Conservation (phyloP, 345 rosid genomes). For the Cardamine occulta region DNA sequence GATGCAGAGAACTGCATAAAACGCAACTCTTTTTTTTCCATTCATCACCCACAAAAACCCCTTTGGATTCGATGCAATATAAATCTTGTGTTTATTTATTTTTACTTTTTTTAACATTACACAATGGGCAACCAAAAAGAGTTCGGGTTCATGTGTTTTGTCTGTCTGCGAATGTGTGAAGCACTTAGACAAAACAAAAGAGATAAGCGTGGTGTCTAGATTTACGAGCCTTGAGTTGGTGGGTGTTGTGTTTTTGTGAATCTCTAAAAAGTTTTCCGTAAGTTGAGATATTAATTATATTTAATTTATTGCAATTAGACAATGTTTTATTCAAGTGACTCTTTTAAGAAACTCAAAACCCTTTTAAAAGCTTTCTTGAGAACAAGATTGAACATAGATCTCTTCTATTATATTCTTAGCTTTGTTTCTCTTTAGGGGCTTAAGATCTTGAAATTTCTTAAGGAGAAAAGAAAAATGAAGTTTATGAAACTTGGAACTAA, state of each 20-base stretch:
- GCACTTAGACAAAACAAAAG: constrained; percentile 21
- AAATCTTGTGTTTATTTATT: constrained; percentile 1
- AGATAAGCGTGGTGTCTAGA: constrained; percentile 36
- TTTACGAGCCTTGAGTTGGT: constrained; percentile 38
- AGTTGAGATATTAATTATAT: neutral
- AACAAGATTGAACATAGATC: constrained; percentile 18
- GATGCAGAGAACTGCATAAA: neutral
- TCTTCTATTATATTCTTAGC: constrained; percentile 9
- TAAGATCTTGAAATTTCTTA: constrained; percentile 10
- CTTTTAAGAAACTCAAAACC: constrained; percentile 1
- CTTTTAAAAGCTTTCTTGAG: constrained; percentile 18
- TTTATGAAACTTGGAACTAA: constrained; percentile 93
- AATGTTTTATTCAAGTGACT: constrained; percentile 4
- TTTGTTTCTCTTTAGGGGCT: constrained; percentile 8
- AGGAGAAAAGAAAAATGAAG: constrained; percentile 64
- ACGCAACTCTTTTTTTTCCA: neutral
- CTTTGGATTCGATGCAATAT: constrained; percentile 16
- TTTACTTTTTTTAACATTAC: neutral
- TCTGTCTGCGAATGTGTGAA: constrained; percentile 10
- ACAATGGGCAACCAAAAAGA: constrained; percentile 30
- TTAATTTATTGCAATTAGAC: neutral
- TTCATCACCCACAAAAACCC: constrained; percentile 15
- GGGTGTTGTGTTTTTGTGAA: constrained; percentile 38
- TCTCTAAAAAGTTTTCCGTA: constrained; percentile 23
- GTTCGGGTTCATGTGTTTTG: constrained; percentile 16